Evolutionary conservation across 78 protist species (phyloP).

Genomic region (Dictyostelium citrinum): DNA sequence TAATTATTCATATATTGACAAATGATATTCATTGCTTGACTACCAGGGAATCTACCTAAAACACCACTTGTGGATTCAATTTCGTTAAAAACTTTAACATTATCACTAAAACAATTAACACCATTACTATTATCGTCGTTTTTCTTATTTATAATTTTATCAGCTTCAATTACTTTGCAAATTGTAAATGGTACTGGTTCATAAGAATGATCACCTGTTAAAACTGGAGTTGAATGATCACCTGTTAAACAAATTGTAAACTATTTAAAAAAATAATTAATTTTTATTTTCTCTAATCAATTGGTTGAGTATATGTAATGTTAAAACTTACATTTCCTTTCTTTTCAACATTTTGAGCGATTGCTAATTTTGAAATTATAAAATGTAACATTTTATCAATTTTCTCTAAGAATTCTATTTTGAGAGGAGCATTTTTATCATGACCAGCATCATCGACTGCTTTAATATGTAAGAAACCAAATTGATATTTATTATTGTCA

Average conservation of each 20-base stretch:
- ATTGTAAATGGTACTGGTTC: conserved; percentile 89
- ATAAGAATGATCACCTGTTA: conserved; percentile 84
- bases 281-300: too few species aligned
- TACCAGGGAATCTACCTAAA: conserved; percentile 62
- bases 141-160: background rate
- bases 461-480: conserved; percentile 91
- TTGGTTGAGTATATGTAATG: too few species aligned
- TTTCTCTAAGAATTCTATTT: conserved; percentile 47
- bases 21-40: conserved; percentile 49
- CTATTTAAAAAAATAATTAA: background rate
- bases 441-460: conserved; percentile 92
- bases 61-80: conserved; percentile 44
- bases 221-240: conserved; percentile 91
- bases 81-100: conserved; percentile 21
- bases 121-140: background rate
- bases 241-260: conserved; percentile 83
- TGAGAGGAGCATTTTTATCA: conserved; percentile 74
- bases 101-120: conserved; percentile 7
- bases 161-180: conserved; percentile 1
- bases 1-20: conserved; percentile 51
- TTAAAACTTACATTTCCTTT: conserved; percentile 6
- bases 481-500: conserved; percentile 42
- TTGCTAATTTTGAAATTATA: conserved; percentile 1
- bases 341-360: background rate
- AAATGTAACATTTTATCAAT: conserved; percentile 56